A percentile compares a stretch with the other conserved stretches of the same genome.
Conservation (phyloP, 2,329 filamentous ascomycete species). For the Camillea tinctor region DNA sequence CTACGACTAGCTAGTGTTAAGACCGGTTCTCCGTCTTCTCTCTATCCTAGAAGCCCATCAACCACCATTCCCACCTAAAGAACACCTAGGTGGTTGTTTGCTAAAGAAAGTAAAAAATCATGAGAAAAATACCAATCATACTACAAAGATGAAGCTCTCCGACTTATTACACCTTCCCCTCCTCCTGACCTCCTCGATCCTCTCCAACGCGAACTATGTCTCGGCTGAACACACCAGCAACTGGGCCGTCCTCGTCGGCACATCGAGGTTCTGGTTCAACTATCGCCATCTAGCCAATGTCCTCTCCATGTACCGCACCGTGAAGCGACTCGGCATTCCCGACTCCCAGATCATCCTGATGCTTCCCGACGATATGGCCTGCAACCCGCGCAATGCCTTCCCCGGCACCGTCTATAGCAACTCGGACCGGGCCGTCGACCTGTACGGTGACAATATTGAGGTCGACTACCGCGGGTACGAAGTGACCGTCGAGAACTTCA, state of each 20-base stretch:
- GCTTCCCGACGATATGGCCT: slow-evolving; percentile 99
- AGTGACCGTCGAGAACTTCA: slow-evolving; percentile 98
- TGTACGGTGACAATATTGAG: slow-evolving; percentile 98
- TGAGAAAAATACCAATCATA: no score
- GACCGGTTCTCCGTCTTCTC: no score
- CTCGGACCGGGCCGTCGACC: slow-evolving; percentile 88
- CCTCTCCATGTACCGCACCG: slow-evolving; percentile 93
- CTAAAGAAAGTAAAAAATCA: no score
- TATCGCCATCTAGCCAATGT: slow-evolving; percentile 98
- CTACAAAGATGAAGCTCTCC: slow-evolving; percentile 48
- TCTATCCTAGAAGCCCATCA: no score
- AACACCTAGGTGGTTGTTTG: no score
- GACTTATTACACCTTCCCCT: slow-evolving; percentile 44
- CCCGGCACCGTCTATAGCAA: slow-evolving; percentile 98
- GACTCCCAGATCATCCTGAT: slow-evolving; percentile 99
- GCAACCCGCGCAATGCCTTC: slow-evolving; percentile 97
- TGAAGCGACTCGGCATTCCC: slow-evolving; percentile 95
- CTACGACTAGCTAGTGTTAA: no score
- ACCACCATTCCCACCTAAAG: no score
- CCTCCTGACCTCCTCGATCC: slow-evolving; percentile 47
- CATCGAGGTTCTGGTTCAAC: slow-evolving; percentile 99
- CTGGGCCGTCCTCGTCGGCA: slow-evolving; percentile 98
- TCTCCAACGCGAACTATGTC: slow-evolving; percentile 44
- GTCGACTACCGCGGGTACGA: slow-evolving; percentile 98
- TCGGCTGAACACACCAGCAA: slow-evolving; percentile 88